Conservation (phyloP, 805 yeast species). For the Kodamaea jinghongensis region DNA sequence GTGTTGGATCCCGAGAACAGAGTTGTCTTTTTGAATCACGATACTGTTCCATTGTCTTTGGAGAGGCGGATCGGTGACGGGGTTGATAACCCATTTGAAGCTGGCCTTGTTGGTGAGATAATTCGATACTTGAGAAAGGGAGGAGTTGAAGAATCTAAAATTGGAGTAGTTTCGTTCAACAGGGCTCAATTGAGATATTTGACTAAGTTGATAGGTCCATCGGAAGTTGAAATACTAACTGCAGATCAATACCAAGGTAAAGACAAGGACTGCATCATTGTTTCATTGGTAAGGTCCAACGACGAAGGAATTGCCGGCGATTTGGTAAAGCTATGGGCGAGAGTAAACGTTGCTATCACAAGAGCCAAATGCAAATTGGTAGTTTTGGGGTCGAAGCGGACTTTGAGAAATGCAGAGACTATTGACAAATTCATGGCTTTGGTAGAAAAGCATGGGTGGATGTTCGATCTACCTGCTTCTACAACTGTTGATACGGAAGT, state of each 20-base stretch:
- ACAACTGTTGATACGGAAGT: neutral
- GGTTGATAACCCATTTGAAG: slow-evolving; percentile 72
- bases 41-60: slow-evolving; percentile 49
- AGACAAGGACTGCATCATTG: slow-evolving; percentile 87
- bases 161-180: slow-evolving; percentile 90
- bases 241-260: slow-evolving; percentile 97
- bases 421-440: slow-evolving; percentile 60
- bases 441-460: slow-evolving; percentile 60
- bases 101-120: slow-evolving; percentile 35
- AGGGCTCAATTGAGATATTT: slow-evolving; percentile 64
- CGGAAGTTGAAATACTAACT: slow-evolving; percentile 72
- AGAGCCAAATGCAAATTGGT: slow-evolving; percentile 83
- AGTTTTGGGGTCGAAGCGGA: slow-evolving; percentile 72
- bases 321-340: slow-evolving; percentile 80
- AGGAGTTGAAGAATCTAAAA: slow-evolving; percentile 50
- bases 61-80: slow-evolving; percentile 64
- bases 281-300: slow-evolving; percentile 86
- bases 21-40: slow-evolving; percentile 83
- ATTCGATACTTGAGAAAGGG: slow-evolving; percentile 61
- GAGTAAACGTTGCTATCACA: slow-evolving; percentile 93
- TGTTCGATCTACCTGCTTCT: slow-evolving; percentile 48
- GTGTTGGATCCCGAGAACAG: slow-evolving; percentile 53
- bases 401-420: slow-evolving; percentile 52
- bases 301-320: slow-evolving; percentile 66
- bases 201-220: slow-evolving; percentile 19